These are phyloP conservation scores for Paramecium bursaria DNA, from an alignment of 73 alveolate genomes.

Conservation along the genomic window DNA sequence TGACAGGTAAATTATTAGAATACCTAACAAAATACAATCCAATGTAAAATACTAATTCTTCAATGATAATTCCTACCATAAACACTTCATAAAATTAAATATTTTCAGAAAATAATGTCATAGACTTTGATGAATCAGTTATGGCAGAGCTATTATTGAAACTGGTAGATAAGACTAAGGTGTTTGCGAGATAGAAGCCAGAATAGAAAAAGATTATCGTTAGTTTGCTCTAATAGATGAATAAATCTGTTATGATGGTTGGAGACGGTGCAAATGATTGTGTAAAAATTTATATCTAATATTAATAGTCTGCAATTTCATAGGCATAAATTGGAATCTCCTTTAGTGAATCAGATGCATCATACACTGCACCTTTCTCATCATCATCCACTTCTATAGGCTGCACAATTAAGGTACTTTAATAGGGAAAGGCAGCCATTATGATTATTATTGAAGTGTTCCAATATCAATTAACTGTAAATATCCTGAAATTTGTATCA, in stretches of 20 bases:
- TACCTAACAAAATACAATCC: too few relatives aligned
- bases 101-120: constrained; percentile 5
- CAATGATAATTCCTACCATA: too few relatives aligned
- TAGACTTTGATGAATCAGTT: constrained; percentile 24
- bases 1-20: constrained; percentile 54
- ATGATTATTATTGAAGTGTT: constrained; percentile 66
- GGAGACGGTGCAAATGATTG: constrained; percentile 88
- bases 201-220: constrained; percentile 33
- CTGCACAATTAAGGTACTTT: constrained; percentile 47
- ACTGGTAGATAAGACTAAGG: constrained; percentile 21
- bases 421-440: constrained; percentile 65
- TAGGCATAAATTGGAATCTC: constrained; percentile 68
- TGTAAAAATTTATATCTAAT: constrained; percentile 15
- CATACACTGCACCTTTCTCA: constrained; percentile 65
- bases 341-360: constrained; percentile 68
- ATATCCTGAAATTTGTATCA: constrained; percentile 24
- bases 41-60: too few relatives aligned
- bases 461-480: constrained; percentile 38
- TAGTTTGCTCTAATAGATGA: background rate
- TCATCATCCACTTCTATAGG: constrained; percentile 43
- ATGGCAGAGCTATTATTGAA: constrained; percentile 16
- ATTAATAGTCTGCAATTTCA: constrained; percentile 65
- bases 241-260: constrained; percentile 69
- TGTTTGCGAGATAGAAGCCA: constrained; percentile 57
- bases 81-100: constrained; percentile 21